phyloP scores from a whole-genome alignment of 1,284 basidiomycete species.

The Sanguinoderma infundibulare region DNA sequence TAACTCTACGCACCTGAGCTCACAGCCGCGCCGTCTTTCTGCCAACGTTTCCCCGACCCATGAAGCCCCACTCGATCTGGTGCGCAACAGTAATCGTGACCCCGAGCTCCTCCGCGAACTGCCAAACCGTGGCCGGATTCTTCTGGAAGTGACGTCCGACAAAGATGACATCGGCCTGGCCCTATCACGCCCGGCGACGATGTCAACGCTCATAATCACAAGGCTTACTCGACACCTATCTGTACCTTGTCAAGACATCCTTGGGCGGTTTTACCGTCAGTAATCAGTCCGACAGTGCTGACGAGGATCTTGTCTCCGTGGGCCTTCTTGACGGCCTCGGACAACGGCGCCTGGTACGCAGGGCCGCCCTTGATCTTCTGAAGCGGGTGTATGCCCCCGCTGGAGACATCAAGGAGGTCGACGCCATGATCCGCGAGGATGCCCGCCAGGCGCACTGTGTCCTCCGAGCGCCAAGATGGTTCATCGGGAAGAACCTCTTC shows the following conservation, averaged over 20 bases:
- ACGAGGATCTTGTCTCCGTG: slow-evolving; percentile 47
- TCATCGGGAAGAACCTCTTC: slow-evolving; percentile 49
- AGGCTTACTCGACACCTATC: neutral
- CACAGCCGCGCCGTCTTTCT: slow-evolving; percentile 9
- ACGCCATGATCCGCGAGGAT: slow-evolving; percentile 58
- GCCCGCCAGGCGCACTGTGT: slow-evolving; percentile 52
- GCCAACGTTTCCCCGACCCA: slow-evolving; percentile 27
- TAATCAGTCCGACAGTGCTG: slow-evolving; percentile 68
- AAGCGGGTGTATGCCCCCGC: slow-evolving; percentile 51
- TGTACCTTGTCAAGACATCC: slow-evolving; percentile 52
- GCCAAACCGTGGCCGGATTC: slow-evolving; percentile 55
- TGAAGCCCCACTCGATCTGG: slow-evolving; percentile 59
- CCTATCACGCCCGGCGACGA: slow-evolving; percentile 29
- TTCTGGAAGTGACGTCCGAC: slow-evolving; percentile 63
- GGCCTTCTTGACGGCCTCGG: slow-evolving; percentile 53
- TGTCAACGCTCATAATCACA: neutral
- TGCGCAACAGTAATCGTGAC: slow-evolving; percentile 47
- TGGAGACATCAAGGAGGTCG: slow-evolving; percentile 62
- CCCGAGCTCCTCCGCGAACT: slow-evolving; percentile 56
- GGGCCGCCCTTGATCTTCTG: slow-evolving; percentile 37
- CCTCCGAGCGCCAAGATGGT: slow-evolving; percentile 56
- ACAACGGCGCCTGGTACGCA: slow-evolving; percentile 54
- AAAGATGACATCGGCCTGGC: slow-evolving; percentile 46
- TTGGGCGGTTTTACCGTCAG: slow-evolving; percentile 60
- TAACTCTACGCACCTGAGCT: neutral